Base-by-base conservation (phyloP, 352 stramenopile species). In the Phytophthora sp. region DNA sequence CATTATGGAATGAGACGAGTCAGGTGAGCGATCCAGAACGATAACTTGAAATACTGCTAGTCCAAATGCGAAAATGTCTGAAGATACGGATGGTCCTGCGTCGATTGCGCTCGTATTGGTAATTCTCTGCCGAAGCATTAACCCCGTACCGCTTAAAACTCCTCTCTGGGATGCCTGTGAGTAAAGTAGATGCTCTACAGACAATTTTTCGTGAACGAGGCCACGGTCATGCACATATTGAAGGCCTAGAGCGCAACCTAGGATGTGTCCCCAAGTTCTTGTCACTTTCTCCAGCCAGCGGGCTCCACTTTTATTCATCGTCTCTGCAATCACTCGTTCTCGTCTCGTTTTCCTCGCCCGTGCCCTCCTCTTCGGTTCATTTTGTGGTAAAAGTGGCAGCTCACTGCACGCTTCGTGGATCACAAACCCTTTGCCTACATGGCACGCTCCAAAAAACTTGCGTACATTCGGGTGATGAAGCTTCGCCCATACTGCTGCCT, bases 401-500 rank as follows among this genome's bases (percentile, higher is more conserved):
- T 49, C 55, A 45, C 27, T 63, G 23, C 26, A 45, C 24, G 43
- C 52, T 43, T 69, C 60, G 42, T 69, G 60, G n/a, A 68, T 62
- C 26, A 68, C 31, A 24, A 56, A 52, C 4, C 34, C 35, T 0
- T 55, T 31, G 52, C 65, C 65, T 3, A 74, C 66, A 35, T 74
- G 65, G 23, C 59, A 74, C 10, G 65, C 65, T 6, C 65, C 65
- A 20, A 62, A 74, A 23, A 63, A 59, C 28, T 67, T 67, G 17
- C 57, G 41, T 6, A 74, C 44, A 21, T 74, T 74, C 44, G 66
- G 59, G 21, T 74, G 66, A 18, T 74, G 35, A 23, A 74, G 52
- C 15, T 62, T 59, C 3, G 43, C 44, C 60, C 60, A 69, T 23
- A 63, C 15, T 1, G 37, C 12, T 2, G 52, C 42, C 18, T 69